A percentile compares a stretch with the other conserved stretches of the same genome.
Evolutionary conservation across 331 rosid genomes (phyloP).

Genomic region (Quercus lobata): DNA sequence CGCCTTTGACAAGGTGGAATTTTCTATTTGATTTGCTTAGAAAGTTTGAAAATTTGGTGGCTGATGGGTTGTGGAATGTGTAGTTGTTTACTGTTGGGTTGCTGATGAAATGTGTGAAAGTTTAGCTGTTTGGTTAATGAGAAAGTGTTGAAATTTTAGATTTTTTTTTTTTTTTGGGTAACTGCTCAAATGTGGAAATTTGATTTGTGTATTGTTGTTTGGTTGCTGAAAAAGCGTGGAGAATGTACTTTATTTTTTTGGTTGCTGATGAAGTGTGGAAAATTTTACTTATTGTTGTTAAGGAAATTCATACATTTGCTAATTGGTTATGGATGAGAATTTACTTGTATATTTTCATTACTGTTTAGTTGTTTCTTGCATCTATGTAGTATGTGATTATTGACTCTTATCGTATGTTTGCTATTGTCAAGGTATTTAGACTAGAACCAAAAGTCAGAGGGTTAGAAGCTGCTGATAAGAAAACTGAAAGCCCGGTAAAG

Average conservation of each 20-base stretch:
- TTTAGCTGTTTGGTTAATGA: neutral
- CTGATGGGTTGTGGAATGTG: neutral
- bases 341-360: neutral
- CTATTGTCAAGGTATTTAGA: conserved; percentile 64
- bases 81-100: neutral
- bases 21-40: neutral
- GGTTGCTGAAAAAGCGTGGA: neutral
- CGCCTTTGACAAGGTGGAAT: conserved; percentile 63
- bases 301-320: neutral
- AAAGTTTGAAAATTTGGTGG: neutral
- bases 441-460: conserved; percentile 72
- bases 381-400: neutral
- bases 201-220: neutral
- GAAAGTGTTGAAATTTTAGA: neutral
- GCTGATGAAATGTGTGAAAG: neutral
- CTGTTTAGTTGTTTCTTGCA: conserved; percentile 2
- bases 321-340: neutral
- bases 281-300: neutral
- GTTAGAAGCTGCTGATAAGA: conserved; percentile 20
- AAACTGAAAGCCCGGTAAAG: conserved; percentile 27
- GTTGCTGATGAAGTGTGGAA: neutral
- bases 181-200: neutral
- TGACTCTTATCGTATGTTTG: neutral
- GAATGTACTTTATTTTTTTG: neutral
- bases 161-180: neutral